Base-by-base conservation (phyloP, 2,329 filamentous ascomycete genomes). In the Zasmidium angulare region DNA sequence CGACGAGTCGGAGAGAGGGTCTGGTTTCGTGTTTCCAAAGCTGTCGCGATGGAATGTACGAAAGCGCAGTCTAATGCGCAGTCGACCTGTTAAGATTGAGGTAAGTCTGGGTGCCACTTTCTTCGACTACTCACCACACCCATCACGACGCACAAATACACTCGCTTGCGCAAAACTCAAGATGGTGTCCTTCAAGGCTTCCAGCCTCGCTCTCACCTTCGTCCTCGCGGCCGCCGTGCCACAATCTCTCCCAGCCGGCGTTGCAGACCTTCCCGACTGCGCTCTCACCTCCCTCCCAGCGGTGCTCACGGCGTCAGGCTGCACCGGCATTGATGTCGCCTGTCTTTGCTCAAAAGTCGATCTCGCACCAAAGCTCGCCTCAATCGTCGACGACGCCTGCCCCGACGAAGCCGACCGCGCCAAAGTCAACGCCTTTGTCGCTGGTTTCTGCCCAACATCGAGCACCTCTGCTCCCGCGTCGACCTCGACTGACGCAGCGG, bases 281-380 rank as follows among this genome's bases (percentile, higher is more conserved):
- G 63, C 63, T 14, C 53, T 53, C 23, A 51, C 49, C 20, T 53
- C 59, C n/a, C 57, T 64, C 2, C 55, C 60, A 43, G 12, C 59
- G 6, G 50, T 57, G 24, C 55, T 66, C 36, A 56, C 53, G 26
- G 40, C 49, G 20, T 58, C 59, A 2, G 62, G 59, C 24, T 66
- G 63, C 58, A 29, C 26, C 20, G 48, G 49, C 24, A 55, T 53
- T 46, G 58, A 60, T 23, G 59, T 58, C 36, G 48, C 50, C 19
- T 66, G 63, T 36, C 58, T 64, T 36, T 64, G 63, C 58, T 54
- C 55, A 2, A 56, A 62, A 31, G 47, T 50, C n/a, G 53, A 59
- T n/a, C 53, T 59, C 19, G 43, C 59, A n/a, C 31, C 56, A 3
- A 31, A 49, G 3, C 54, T 66, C n/a, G 53, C 58, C 10, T 46